Base-by-base conservation (phyloP, 352 stramenopile species). In the Pythium pectinolyticum region DNA sequence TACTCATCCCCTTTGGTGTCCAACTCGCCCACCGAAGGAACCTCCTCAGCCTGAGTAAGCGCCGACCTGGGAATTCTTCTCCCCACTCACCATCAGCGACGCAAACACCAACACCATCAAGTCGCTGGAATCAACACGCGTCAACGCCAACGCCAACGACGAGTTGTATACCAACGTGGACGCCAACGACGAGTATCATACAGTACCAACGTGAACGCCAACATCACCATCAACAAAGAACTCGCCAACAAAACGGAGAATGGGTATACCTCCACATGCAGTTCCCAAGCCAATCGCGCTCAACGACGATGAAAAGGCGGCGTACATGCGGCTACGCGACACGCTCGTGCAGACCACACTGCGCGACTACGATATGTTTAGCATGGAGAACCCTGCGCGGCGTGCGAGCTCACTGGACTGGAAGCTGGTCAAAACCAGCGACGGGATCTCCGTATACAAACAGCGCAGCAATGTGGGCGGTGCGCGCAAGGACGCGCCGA, bases 381-480 rank as follows among this genome's bases (percentile, higher is more conserved):
- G 31, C 28, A 32, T 61, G 31, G 57, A 64, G 22, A 64, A 64
- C 47, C 41, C 50, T 6, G 50, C 27, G 31, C 59, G 50, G 0
- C 59, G 51, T 41, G 59, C 57, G 37, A 53, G 51, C 43, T 24
- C 39, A 14, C 11, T 61, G 30, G 41, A 60, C 32, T 67, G 59
- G 59, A 67, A 67, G 27, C 51, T 67, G 30, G 40, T 56, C 50
- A 67, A 67, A 51, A 15, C 59, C 4, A 31, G 51, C 12, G 59
- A 67, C 50, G 31, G 59, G 35, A 54, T 67, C 41, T 54, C 59
- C 3, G 59, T 67, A 20, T 61, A 61, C 61, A 67, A 67, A 28
- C 51, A 62, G 39, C 53, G 61, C 25, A 27, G 15, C 14, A 37
- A 27, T 15, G 35, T 51, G 17, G 51, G 24, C 35, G 28, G 61